Base-by-base conservation (phyloP, 2,329 filamentous ascomycete species). In the Akanthomyces dipterigenus region DNA sequence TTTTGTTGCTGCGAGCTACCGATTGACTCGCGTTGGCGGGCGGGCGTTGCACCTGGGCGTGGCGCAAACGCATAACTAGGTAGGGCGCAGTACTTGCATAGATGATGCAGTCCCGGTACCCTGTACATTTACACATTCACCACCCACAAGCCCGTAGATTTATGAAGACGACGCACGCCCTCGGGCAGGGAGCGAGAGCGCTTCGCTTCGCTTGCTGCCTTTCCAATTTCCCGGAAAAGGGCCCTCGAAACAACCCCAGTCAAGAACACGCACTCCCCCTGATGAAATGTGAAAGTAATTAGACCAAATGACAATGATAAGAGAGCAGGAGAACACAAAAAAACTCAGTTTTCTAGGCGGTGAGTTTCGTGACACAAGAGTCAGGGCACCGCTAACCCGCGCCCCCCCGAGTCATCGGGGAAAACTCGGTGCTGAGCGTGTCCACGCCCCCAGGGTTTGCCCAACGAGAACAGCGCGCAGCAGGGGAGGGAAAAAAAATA, bases 371-470 rank as follows among this genome's bases (percentile, higher is more conserved):
- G 40, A 60, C 16, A 34, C 36, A 60, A 36, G 26, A 49, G 46
- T 40, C 38, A 26, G 46, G 40, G 24, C 45, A 48, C 24, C 42
- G 55, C 8, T 38, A 53, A 28, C 6, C 54, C 26, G 45, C 16
- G 9, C 49, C 28, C 31, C 28, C 28, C 36, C 20, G 12, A 45
- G 14, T 6, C n/a, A 11, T 61, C 59, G 59, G 59, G 53, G 34
- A 56, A 61, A 61, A 43, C 59, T 61, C 59, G 59, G 59, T 49
- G 45, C 51, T 28, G 28, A 31, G 36, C 20, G 24, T 36, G 34
- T 7, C 31, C 34, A 36, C 34, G 16, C n/a, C 5, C 42, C 42
- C 12, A 9, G 18, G 20, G 34, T 28, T 24, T 34, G 42, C 6
- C n/a, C n/a, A 42, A 46, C 26, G 40, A 36, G 26, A 11, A 22